Evolutionary conservation across 148 eudicot species (phyloP), one percentile per base, ranked within the genome.

Genomic region (Fallopia convolvulus): DNA sequence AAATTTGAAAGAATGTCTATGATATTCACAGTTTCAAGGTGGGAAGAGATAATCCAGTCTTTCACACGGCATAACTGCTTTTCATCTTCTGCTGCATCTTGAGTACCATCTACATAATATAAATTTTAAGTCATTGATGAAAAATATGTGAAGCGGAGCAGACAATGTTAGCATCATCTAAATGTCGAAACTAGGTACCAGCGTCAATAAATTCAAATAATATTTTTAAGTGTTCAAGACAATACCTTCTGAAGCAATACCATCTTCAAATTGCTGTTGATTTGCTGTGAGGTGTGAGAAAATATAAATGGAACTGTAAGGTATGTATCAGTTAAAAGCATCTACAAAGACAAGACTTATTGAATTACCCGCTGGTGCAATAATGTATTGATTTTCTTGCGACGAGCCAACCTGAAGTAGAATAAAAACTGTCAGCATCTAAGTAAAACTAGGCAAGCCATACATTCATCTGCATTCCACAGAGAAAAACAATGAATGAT

Each of bases 71-170:
- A 83, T 75, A 87, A 72, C 74, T 93, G 97, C 48, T 88, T 88
- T 84, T 86, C 99, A 88, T 95, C 97, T 85, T 93, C 99, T 42
- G 44, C 86, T 50, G 89, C 85, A 85, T 95, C 97, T 79, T 92
- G 97, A 79, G 97, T 95, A 79, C 84, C 90, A 80, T 93, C 99
- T 95, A 88, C 72, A 71, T 32, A 52, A 74, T 63, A 61, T 23
- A 68, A 14, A 68, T 68, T 68, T 33, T 33, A 10, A 32, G 6
- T 68, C 72, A 33, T 68, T 33, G 6, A 68, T 55, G 61, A 18
- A n/a, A 55, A 55, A 55, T 26, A 63, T 23, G 39, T 32, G 17
- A 61, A 36, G 72, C 11, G 33, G 44, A 39, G 42, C 44, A 39
- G 72, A 68, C 6, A 23, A 15, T 23, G 20, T 66, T 33, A 66